Evolutionary conservation across 139 green algal species (phyloP), one percentile per base, ranked within the genome.

Genomic region (Dunaliella primolecta): DNA sequence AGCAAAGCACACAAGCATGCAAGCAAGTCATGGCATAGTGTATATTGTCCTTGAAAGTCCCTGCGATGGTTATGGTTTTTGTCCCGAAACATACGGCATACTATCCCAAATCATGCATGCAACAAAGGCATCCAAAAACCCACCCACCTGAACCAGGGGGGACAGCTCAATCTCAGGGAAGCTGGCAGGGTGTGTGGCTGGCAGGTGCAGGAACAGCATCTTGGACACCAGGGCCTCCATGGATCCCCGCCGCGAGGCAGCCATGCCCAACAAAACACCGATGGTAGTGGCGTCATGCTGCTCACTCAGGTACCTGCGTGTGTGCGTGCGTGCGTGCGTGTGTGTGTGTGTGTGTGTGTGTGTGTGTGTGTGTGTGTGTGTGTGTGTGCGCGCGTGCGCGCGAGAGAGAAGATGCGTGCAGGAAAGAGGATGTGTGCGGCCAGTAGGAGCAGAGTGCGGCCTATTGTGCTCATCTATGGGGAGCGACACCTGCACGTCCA

Each of bases 131-230:
- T n/a, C n/a, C n/a, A n/a, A n/a, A n/a, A n/a, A n/a, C n/a, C n/a
- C 71, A 27, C 86, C 0, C 57, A 92, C 89, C 91, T 96, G 93
- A 36, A 99, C 94, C 36, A 96, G 86, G 1, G 96, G 87, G 0
- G 93, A 92, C 25, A 99, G 92, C 89, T 99, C 97, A 7, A 99
- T 89, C 83, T 99, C 97, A 0, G 96, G 96, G 87, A 97, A 98
- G 75, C 81, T 90, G 32, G 88, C 64, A 15, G 95, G 96, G 86
- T 98, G 95, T 29, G 92, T 85, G 0, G 94, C 90, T n/a, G 97
- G 97, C 34, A 99, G 84, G 89, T 99, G 97, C 87, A 99, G 93
- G 82, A 97, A 96, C 74, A 99, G 93, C 90, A 97, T 97, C 78
- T 94, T 95, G 32, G 87, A 91, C 33, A 96, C 91, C 29, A 91